A percentile compares a stretch with the other conserved stretches of the same genome.
phyloP scores from a whole-genome alignment of 140 eudicot species.

The Senecio squalidus region DNA sequence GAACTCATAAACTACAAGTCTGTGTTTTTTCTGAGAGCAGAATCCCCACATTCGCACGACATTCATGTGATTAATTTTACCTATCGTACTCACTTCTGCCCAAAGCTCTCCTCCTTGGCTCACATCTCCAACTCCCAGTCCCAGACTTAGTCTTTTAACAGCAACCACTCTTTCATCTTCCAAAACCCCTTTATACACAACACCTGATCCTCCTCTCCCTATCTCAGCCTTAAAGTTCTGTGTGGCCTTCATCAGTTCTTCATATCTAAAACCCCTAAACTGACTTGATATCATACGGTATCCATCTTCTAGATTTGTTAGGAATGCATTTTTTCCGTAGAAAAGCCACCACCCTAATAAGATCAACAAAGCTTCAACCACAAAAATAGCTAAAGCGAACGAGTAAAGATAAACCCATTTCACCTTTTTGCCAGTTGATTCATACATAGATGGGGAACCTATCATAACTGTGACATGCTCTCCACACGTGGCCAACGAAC shows the following conservation, averaged over 20 bases:
- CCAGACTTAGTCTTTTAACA: background rate
- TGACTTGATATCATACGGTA: background rate
- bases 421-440: background rate
- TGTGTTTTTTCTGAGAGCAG: background rate
- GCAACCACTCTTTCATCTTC: constrained; percentile 7
- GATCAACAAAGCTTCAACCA: background rate
- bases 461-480: background rate
- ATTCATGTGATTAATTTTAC: constrained; percentile 11
- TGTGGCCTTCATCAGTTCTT: background rate
- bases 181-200: constrained; percentile 1
- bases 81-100: constrained; percentile 1
- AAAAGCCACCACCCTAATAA: constrained; percentile 1
- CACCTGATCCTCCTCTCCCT: constrained; percentile 5
- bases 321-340: background rate
- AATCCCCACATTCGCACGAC: constrained; percentile 6
- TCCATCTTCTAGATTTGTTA: constrained; percentile 4
- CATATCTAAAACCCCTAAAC: background rate
- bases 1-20: background rate
- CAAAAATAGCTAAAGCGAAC: background rate
- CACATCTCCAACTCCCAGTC: too few relatives aligned
- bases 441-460: constrained; percentile 4
- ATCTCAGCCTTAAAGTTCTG: background rate
- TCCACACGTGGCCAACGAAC: background rate
- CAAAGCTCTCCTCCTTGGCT: background rate
- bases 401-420: constrained; percentile 5